Evolutionary conservation across 1,284 basidiomycete genomes (phyloP), one percentile per base, ranked within the genome.

Genomic region (Lignosus rhinocerotis): DNA sequence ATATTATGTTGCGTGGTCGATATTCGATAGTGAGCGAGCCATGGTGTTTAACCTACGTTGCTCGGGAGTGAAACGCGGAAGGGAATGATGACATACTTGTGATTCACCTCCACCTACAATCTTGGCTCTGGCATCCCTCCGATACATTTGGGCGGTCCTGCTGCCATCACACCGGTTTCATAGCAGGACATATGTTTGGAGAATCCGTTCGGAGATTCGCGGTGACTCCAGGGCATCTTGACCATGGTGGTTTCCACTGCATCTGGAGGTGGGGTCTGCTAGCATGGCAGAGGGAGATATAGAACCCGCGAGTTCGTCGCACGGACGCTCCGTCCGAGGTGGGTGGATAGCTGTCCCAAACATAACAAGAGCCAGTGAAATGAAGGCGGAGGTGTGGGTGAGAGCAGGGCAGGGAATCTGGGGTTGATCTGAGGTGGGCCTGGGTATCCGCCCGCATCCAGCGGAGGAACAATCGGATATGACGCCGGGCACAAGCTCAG

Each of bases 361-460:
- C 38, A 39, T 19, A 25, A 21, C 39, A 34, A 17, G 44, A 52
- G 31, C 36, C 33, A 48, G 59, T 43, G 57, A 51, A 44, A 33
- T 31, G 3, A 21, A 21, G 34, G 53, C 55, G 47, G 62, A 48
- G 50, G 58, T 44, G 32, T 33, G 53, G 53, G 32, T 48, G 59
- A 34, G 55, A 19, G 53, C 38, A 42, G 19, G 57, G 39, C 51
- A 36, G 62, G 49, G 43, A 55, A 61, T 59, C 55, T 56, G 55
- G 6, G 55, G 55, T 53, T 45, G 62, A 59, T 64, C 57, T 59
- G 57, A 52, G 46, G 56, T 50, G 48, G 54, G 55, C 56, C 56
- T 63, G 56, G 53, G 21, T 58, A 49, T 47, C 53, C 46, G 55
- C 47, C 43, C 7, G 59, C 41, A 19, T 48, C 34, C 21, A n/a